phyloP scores from a whole-genome alignment of 1,139 yeast genomes.

The Magnusiomyces suaveolens region DNA sequence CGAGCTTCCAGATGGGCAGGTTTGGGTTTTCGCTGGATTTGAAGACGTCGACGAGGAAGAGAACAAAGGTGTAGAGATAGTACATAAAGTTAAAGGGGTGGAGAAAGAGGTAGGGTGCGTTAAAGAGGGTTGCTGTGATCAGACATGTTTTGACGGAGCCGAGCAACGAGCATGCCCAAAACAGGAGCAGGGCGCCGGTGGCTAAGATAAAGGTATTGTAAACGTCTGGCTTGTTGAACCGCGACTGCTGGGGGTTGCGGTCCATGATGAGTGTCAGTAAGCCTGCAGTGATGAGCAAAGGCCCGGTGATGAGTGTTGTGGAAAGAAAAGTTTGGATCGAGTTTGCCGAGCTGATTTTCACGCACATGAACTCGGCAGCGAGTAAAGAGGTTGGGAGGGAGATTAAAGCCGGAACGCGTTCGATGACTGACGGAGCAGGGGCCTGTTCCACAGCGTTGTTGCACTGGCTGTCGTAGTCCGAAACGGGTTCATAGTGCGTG shows the following conservation, averaged over 20 bases:
- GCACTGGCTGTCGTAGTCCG: neutral
- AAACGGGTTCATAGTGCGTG: constrained; percentile 3
- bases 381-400: constrained; percentile 32
- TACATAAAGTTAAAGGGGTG: constrained; percentile 9
- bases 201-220: constrained; percentile 11
- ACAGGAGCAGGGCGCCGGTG: constrained; percentile 11
- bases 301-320: constrained; percentile 22
- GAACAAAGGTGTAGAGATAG: constrained; percentile 7
- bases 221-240: constrained; percentile 8
- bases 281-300: constrained; percentile 22
- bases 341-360: neutral
- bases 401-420: constrained; percentile 30
- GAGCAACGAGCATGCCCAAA: constrained; percentile 15
- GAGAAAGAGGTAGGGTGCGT: constrained; percentile 11
- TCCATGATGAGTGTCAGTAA: constrained; percentile 21
- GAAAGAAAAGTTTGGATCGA: constrained; percentile 14
- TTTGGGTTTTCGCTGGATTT: constrained; percentile 1
- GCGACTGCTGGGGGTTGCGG: neutral
- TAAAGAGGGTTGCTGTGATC: constrained; percentile 11
- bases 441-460: constrained; percentile 5
- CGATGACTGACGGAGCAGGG: constrained; percentile 20
- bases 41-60: constrained; percentile 8
- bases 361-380: constrained; percentile 23
- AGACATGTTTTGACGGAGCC: constrained; percentile 15
- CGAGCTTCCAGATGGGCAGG: constrained; percentile 6